Conservation (phyloP, 192 early-diverging fungal genomes). For the Coemansia sp. region DNA sequence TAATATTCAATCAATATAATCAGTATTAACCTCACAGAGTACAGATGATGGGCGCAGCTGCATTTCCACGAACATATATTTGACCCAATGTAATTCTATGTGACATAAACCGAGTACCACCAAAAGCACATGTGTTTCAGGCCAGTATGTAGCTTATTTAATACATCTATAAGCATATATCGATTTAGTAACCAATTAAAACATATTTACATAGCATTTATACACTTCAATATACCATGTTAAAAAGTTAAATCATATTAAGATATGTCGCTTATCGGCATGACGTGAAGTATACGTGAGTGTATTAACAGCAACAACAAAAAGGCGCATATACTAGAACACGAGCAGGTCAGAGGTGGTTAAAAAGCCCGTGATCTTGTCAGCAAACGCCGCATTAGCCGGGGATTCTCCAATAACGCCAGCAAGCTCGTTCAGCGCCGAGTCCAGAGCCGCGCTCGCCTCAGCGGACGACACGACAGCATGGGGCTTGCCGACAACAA, state of each 20-base stretch:
- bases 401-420: constrained; percentile 33
- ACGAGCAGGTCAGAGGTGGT: constrained; percentile 42
- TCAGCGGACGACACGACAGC: constrained; percentile 26
- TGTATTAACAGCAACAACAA: not conserved
- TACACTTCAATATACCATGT: no score
- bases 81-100: not conserved
- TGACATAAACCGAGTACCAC: not conserved
- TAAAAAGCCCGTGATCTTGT: constrained; percentile 38
- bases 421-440: constrained; percentile 35
- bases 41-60: no score
- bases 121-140: not conserved
- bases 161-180: not conserved
- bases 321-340: constrained; percentile 1
- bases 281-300: not conserved
- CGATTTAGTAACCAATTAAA: not conserved
- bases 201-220: not conserved
- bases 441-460: constrained; percentile 22
- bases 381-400: constrained; percentile 16
- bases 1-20: no score
- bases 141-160: not conserved
- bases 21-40: no score
- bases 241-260: no score
- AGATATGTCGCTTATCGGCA: not conserved
- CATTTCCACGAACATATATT: no score
- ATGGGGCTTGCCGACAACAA: constrained; percentile 61